Percentiles rank a stretch among this genome's conserved stretches.
phyloP scores from a whole-genome alignment of 345 rosid species.

The Gossypium arboreum region DNA sequence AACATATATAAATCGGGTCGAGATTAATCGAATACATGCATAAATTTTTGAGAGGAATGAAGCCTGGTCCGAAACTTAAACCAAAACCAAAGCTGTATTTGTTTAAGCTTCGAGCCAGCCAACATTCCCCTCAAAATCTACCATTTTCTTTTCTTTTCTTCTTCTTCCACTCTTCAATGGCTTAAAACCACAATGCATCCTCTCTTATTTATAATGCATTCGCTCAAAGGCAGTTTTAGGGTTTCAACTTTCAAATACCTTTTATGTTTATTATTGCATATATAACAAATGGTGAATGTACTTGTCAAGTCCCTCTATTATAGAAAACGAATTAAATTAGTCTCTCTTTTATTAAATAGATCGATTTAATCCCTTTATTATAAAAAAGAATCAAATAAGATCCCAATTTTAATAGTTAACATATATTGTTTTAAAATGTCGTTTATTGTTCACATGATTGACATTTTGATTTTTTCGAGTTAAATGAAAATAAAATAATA shows the following conservation, averaged over 20 bases:
- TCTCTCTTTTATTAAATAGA: too few species aligned
- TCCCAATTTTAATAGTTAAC: too few species aligned
- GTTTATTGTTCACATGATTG: too few species aligned
- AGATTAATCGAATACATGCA: background rate
- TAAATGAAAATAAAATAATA: too few species aligned
- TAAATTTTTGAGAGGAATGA: slow-evolving; percentile 38
- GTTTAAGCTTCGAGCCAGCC: slow-evolving; percentile 40
- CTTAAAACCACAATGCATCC: background rate
- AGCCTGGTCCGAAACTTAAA: slow-evolving; percentile 44
- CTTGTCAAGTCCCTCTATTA: too few species aligned
- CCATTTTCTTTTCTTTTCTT: background rate
- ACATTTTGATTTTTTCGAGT: too few species aligned
- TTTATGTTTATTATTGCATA: too few species aligned
- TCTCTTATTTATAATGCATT: slow-evolving; percentile 9
- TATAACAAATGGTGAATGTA: too few species aligned
- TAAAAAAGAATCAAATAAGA: too few species aligned
- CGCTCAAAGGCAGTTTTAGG: background rate
- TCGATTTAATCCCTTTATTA: too few species aligned
- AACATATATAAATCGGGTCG: background rate
- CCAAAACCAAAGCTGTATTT: background rate
- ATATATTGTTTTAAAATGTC: too few species aligned
- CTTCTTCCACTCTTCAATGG: background rate
- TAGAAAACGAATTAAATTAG: too few species aligned
- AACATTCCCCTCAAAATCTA: slow-evolving; percentile 36
- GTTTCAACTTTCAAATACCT: background rate